Conservation (phyloP, 345 rosid species). For the Kandelia obovata region DNA sequence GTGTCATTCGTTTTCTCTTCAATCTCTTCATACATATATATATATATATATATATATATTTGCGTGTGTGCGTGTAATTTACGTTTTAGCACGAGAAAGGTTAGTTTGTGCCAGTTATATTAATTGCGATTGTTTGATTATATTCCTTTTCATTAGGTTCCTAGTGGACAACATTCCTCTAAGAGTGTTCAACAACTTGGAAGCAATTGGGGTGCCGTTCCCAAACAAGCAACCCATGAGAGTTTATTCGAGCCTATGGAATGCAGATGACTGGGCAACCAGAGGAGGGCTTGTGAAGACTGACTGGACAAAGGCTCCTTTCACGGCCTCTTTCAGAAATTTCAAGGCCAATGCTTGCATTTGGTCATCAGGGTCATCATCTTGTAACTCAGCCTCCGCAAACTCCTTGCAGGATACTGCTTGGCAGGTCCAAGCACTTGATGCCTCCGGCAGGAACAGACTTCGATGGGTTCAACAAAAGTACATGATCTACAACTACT, state of each 20-base stretch:
- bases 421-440: constrained; percentile 4
- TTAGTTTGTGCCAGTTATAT: background rate
- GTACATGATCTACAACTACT: constrained; percentile 17
- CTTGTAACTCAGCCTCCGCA: constrained; percentile 2
- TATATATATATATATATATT: no score
- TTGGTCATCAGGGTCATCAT: background rate
- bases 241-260: constrained; percentile 8
- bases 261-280: constrained; percentile 18
- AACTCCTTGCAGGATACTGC: constrained; percentile 2
- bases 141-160: background rate
- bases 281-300: constrained; percentile 15
- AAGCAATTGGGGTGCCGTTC: constrained; percentile 5
- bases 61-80: no score
- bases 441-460: constrained; percentile 1
- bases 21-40: background rate
- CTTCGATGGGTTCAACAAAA: constrained; percentile 13
- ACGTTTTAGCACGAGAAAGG: no score
- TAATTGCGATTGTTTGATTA: no score
- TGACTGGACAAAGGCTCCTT: constrained; percentile 9
- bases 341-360: background rate
- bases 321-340: background rate
- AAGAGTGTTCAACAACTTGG: constrained; percentile 13
- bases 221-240: constrained; percentile 18
- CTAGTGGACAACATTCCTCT: constrained; percentile 14
- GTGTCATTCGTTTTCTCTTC: no score